phyloP scores from a whole-genome alignment of 139 green algal genomes.

The Coccomyxa sp. region DNA sequence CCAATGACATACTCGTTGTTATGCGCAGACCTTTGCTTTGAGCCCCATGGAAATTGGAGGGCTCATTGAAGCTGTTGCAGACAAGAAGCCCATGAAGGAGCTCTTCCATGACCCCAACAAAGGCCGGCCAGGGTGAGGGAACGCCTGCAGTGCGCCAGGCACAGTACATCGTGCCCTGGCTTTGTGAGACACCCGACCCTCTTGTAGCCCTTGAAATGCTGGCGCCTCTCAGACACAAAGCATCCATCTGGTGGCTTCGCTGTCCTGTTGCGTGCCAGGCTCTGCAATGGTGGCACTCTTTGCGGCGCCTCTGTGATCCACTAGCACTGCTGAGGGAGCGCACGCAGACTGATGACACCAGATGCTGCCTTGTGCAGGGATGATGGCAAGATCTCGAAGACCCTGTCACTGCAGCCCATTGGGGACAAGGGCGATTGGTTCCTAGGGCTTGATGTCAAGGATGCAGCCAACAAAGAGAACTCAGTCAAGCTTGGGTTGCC shows the following conservation, averaged over 20 bases:
- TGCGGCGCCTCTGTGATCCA: background rate
- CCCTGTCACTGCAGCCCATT: background rate
- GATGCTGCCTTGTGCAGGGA: background rate
- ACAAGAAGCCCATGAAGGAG: background rate
- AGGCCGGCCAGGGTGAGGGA: background rate
- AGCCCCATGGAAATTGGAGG: background rate
- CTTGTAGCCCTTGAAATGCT: background rate
- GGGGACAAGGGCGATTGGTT: background rate
- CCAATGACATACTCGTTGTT: background rate
- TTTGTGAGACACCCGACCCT: background rate
- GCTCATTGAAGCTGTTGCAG: background rate
- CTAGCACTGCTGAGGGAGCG: background rate
- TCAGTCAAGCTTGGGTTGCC: background rate
- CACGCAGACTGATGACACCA: background rate
- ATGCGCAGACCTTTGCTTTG: slow-evolving; percentile 9
- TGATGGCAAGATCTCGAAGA: background rate
- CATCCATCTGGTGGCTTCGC: background rate
- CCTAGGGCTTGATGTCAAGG: background rate
- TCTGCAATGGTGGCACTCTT: background rate
- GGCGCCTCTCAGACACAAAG: background rate
- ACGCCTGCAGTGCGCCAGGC: background rate
- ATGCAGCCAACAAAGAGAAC: background rate
- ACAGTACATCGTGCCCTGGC: background rate
- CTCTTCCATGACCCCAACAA: slow-evolving; percentile 9
- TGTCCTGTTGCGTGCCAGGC: background rate